Conservation (phyloP, 768 basidiomycete species). For the Agrocybe pediades region DNA sequence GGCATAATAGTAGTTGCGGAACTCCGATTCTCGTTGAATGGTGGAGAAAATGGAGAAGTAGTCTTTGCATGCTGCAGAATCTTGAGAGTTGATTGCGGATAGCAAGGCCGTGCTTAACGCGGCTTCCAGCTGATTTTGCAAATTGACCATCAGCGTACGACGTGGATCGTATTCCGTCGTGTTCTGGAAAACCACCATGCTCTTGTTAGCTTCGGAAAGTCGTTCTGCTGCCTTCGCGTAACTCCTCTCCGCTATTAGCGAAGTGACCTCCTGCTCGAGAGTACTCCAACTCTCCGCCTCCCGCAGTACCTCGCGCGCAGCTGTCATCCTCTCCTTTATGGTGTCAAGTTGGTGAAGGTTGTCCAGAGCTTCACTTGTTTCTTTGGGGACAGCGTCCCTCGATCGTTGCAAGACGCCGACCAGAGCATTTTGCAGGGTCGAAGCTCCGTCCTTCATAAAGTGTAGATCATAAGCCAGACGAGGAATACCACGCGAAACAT, state of each 20-base stretch:
- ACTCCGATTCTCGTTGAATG: constrained; percentile 92
- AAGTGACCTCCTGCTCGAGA: constrained; percentile 88
- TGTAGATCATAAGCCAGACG: constrained; percentile 94
- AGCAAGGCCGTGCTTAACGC: constrained; percentile 89
- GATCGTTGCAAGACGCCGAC: constrained; percentile 61
- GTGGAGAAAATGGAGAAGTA: constrained; percentile 88
- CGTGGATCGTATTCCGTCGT: constrained; percentile 89
- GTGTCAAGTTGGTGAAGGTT: constrained; percentile 80
- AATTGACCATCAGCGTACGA: constrained; percentile 81
- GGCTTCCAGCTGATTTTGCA: constrained; percentile 96
- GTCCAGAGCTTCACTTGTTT: constrained; percentile 70
- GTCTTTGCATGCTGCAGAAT: constrained; percentile 70
- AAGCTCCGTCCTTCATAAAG: constrained; percentile 92
- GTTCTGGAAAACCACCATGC: constrained; percentile 92
- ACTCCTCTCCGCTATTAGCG: constrained; percentile 74
- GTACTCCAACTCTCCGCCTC: constrained; percentile 98
- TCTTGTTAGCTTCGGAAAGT: constrained; percentile 84
- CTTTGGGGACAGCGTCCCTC: constrained; percentile 48
- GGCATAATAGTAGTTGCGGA: constrained; percentile 92
- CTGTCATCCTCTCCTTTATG: constrained; percentile 86
- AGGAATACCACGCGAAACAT: constrained; percentile 89
- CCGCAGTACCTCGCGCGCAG: constrained; percentile 82
- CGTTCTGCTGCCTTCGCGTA: constrained; percentile 92
- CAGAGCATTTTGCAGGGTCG: constrained; percentile 71
- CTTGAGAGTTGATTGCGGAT: constrained; percentile 79